Percentiles rank a stretch among this genome's conserved stretches.
phyloP scores from a whole-genome alignment of 1,284 basidiomycete species.

The Malassezia dermatis region DNA sequence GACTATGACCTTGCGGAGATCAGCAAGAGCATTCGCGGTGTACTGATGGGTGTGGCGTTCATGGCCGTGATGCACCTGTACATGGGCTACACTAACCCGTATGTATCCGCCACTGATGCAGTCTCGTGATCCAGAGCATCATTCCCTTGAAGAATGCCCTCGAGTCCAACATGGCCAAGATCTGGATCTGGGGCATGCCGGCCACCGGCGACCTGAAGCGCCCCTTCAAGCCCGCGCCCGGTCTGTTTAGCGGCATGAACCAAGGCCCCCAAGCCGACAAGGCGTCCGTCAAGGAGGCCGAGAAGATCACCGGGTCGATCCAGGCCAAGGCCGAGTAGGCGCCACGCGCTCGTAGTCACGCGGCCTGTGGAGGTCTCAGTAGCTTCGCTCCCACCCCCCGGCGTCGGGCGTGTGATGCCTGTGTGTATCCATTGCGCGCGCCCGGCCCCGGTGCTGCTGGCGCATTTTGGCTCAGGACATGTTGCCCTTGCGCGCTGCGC shows the following conservation, averaged over 20 bases:
- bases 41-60: slow-evolving; percentile 48
- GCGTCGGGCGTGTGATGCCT: slow-evolving; percentile 9
- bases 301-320: slow-evolving; percentile 58
- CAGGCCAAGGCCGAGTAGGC: slow-evolving; percentile 39
- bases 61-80: slow-evolving; percentile 48
- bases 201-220: slow-evolving; percentile 79
- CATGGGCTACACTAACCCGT: slow-evolving; percentile 47
- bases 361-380: neutral
- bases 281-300: slow-evolving; percentile 69
- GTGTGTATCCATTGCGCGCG: slow-evolving; percentile 20
- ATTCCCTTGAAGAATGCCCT: slow-evolving; percentile 46
- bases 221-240: slow-evolving; percentile 70
- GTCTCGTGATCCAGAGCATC: slow-evolving; percentile 44
- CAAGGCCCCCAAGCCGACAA: slow-evolving; percentile 62
- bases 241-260: slow-evolving; percentile 56
- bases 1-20: slow-evolving; percentile 86
- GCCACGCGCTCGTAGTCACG: neutral
- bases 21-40: slow-evolving; percentile 64
- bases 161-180: slow-evolving; percentile 45
- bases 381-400: neutral
- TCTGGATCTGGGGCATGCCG: slow-evolving; percentile 44
- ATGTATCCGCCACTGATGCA: slow-evolving; percentile 4
- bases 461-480: slow-evolving; percentile 16
- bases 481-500: slow-evolving; percentile 12
- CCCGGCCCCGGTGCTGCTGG: slow-evolving; percentile 4